Evolutionary conservation across 2,329 filamentous ascomycete genomes (phyloP), one percentile per base, ranked within the genome.

Genomic region (Penicillium sp.): DNA sequence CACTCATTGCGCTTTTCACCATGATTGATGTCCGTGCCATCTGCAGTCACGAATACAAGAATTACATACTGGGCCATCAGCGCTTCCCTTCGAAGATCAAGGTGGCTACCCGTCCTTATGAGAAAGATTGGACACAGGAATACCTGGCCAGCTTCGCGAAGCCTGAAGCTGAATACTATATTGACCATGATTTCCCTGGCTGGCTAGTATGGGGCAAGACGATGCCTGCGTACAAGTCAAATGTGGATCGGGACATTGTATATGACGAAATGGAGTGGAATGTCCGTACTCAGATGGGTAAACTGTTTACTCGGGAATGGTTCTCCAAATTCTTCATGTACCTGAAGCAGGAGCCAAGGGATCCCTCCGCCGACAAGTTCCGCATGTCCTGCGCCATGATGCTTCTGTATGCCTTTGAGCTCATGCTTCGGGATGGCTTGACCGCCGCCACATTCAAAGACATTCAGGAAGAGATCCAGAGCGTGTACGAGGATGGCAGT

Each of bases 191-290:
- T 67, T 89, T 95, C 67, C 90, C 92, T 4, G 94, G 94, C 28
- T 99, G 95, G 95, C 80, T 99, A 16, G 91, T 95, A 0, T 99
- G 94, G 94, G 88, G 88, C 46, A 90, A 94, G 71, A 84, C 81
- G 28, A 92, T 97, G 78, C 86, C 85, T 13, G 94, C 87, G 0
- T 91, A 87, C 69, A 84, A 85, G 54, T 84, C 88, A 2, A 86
- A 88, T 46, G 84, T 91, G 25, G 77, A 76, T 55, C 57, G 75
- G 68, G 72, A 85, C 71, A 65, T 96, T 77, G 71, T 83, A 40
- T 99, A 94, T 63, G 94, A 99, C 63, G 85, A 89, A 13, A 76
- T 89, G 0, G 94, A 99, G 70, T 84, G 75, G 62, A 79, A 79
- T 1, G 84, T 88, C 6, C 86, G 92, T 36, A 81, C 82, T 48